Evolutionary conservation across 176 grass and related monocot genomes (phyloP).

Genomic region (Thalia dealbata): DNA sequence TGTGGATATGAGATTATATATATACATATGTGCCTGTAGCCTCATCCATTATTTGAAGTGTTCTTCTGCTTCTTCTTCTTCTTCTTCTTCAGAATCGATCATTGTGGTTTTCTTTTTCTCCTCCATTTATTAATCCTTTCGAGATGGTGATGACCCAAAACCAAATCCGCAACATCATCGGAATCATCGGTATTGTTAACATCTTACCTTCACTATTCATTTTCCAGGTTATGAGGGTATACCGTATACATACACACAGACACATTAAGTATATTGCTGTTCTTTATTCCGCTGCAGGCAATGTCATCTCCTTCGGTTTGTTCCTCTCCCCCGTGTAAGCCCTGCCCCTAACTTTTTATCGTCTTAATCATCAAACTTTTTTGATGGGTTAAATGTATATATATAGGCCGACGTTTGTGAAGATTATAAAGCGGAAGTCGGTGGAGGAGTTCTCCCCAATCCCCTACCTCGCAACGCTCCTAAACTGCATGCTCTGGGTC

Average conservation of each 20-base stretch:
- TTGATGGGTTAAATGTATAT: no score
- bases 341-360: no score
- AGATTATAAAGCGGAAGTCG: slow-evolving; percentile 40
- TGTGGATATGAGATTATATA: no score
- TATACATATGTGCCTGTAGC: no score
- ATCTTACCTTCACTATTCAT: no score
- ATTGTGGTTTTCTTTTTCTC: no score
- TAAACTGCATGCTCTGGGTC: slow-evolving; percentile 81
- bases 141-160: slow-evolving; percentile 7
- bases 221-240: no score
- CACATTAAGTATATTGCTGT: neutral
- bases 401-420: slow-evolving; percentile 45
- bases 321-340: slow-evolving; percentile 61
- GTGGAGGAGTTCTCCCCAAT: slow-evolving; percentile 51
- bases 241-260: neutral
- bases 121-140: no score
- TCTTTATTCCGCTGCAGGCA: slow-evolving; percentile 36
- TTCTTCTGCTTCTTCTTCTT: no score
- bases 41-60: no score
- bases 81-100: no score
- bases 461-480: slow-evolving; percentile 67
- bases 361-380: no score
- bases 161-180: neutral
- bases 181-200: slow-evolving; percentile 7
- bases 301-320: slow-evolving; percentile 66